Evolutionary conservation across 164 flowering plant genomes (phyloP).

Genomic region (Dillenia suffruticosa): DNA sequence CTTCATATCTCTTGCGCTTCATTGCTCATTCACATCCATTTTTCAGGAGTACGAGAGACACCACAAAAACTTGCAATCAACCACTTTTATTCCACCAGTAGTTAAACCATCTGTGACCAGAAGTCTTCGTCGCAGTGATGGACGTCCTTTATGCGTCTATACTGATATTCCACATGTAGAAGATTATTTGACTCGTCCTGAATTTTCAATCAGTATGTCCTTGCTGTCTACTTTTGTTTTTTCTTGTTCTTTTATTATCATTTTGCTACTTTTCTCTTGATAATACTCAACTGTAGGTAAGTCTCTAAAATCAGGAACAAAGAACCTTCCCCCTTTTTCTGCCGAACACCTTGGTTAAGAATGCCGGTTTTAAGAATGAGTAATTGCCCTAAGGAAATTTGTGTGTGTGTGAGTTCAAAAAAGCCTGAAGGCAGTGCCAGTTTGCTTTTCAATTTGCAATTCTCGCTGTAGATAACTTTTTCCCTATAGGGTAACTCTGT

Average conservation of each 20-base stretch:
- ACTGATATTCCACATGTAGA: conserved; percentile 94
- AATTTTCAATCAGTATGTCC: conserved; percentile 73
- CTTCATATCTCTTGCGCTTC: background rate
- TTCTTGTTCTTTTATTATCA: background rate
- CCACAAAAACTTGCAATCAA: conserved; percentile 33
- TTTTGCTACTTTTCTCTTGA: background rate
- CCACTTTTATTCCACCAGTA: conserved; percentile 14
- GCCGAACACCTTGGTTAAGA: too few relatives aligned
- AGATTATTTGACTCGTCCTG: conserved; percentile 76
- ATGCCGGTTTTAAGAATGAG: too few relatives aligned
- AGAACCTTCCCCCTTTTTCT: too few relatives aligned
- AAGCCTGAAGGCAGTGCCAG: too few relatives aligned
- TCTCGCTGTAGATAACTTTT: too few relatives aligned
- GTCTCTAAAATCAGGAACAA: too few relatives aligned
- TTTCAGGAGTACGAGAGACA: conserved; percentile 65
- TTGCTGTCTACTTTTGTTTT: background rate
- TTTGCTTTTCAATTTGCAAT: too few relatives aligned
- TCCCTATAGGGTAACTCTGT: too few relatives aligned
- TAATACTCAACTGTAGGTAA: too few relatives aligned
- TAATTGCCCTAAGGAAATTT: too few relatives aligned
- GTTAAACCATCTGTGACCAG: conserved; percentile 18
- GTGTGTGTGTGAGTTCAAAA: too few relatives aligned
- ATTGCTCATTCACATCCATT: conserved; percentile 6
- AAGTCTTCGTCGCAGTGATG: conserved; percentile 30
- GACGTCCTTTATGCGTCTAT: conserved; percentile 54